phyloP scores from a whole-genome alignment of 805 yeast genomes.

The Yamadazyma takamatsuzukensis region DNA sequence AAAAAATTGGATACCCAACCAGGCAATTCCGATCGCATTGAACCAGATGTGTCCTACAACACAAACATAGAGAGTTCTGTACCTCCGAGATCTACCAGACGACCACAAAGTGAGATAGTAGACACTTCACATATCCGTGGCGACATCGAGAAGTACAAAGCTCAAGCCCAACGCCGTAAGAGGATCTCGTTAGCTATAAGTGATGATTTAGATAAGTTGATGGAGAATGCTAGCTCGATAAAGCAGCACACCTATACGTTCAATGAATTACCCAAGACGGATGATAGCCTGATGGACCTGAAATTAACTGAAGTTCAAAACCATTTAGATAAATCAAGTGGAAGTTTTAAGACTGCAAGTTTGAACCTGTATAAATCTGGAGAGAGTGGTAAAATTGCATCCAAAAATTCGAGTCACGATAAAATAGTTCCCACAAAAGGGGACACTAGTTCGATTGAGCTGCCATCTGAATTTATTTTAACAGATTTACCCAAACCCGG shows the following conservation, averaged over 20 bases:
- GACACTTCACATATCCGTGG: constrained; percentile 3
- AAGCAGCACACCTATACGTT: constrained; percentile 13
- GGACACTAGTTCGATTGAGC: background rate
- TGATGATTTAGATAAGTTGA: constrained; percentile 37
- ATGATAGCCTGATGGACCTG: constrained; percentile 8
- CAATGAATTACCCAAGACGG: constrained; percentile 9
- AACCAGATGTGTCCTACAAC: constrained; percentile 28
- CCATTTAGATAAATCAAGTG: constrained; percentile 1
- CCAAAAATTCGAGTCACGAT: background rate
- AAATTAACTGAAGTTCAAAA: background rate
- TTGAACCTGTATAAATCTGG: background rate
- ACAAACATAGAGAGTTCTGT: constrained; percentile 34
- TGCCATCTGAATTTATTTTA: background rate
- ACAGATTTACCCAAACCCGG: no score
- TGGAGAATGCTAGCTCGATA: constrained; percentile 30
- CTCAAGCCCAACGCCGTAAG: constrained; percentile 3
- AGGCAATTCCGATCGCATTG: constrained; percentile 7
- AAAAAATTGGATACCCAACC: constrained; percentile 5
- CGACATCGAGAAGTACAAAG: constrained; percentile 3
- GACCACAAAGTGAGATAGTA: constrained; percentile 31
- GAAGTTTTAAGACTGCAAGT: constrained; percentile 8
- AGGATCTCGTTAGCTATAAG: constrained; percentile 25
- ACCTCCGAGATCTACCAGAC: constrained; percentile 36
- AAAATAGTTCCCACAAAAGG: no score
- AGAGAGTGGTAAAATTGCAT: background rate